Evolutionary conservation across 805 yeast genomes (phyloP), one percentile per base, ranked within the genome.

Genomic region (Lipomyces sp.): DNA sequence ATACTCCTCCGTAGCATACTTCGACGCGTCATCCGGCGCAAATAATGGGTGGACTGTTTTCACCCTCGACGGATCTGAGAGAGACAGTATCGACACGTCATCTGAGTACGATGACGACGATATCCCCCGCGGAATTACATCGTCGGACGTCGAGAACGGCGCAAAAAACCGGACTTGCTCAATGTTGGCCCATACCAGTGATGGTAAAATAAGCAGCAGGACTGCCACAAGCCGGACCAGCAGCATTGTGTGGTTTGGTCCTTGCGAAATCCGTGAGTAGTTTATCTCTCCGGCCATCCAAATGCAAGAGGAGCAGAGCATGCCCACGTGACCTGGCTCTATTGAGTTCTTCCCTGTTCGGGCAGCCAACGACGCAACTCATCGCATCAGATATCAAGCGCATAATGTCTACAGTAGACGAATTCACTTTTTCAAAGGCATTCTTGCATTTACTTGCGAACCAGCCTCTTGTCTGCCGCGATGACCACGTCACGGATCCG

Each of bases 101-200:
- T 7, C 2, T 2, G 47, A 19, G 2, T 50, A 50, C 21, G 43
- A 19, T 6, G 53, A 45, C 21, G 36, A 24, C 4, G 50, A 32
- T 36, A 39, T 38, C 5, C 14, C 29, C 13, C 29, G 40, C 7
- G 39, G 18, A 16, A 16, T 11, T 2, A 31, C 28, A 11, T 44
- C 29, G 8, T 53, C 35, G 10, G 52, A 37, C 4, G 59, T 49
- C 5, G 53, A 31, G 46, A 47, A 55, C 18, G 59, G 57, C 10
- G 59, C 53, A 29, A 55, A 47, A 35, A 55, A 55, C 6, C 59
- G 53, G 24, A 55, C 57, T 39, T 55, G 59, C 32, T 55, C 59
- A 28, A 55, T 52, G 19, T 55, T 55, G 16, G 59, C 59, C 4
- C 21, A 19, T 16, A 37, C 57, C 2, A 24, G 28, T n/a, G 37